Conservation (phyloP, 441 rosid species). For the Rhodomyrtus psidioides region DNA sequence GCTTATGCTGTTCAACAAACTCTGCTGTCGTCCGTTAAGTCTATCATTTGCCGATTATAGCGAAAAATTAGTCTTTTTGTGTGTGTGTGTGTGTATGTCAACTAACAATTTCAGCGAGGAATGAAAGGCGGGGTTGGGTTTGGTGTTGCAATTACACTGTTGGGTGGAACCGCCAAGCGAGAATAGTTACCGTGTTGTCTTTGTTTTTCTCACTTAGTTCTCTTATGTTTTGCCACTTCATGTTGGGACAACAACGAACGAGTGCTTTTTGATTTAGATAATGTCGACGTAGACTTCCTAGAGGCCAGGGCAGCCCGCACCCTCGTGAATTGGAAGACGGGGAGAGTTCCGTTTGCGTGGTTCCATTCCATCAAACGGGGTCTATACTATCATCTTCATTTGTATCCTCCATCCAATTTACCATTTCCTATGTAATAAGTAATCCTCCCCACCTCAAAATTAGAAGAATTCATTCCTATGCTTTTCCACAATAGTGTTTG, state of each 20-base stretch:
- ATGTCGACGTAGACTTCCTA: not conserved
- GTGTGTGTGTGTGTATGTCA: too few species aligned
- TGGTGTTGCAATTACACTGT: not conserved
- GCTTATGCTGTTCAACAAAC: not conserved
- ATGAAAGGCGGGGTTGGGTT: not conserved
- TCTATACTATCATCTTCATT: not conserved
- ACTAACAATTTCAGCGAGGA: too few species aligned
- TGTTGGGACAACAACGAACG: not conserved
- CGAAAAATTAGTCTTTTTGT: not conserved
- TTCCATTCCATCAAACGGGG: not conserved
- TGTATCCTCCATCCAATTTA: not conserved
- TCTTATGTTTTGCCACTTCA: not conserved
- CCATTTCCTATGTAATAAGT: not conserved
- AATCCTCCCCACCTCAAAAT: not conserved
- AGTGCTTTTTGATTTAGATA: not conserved
- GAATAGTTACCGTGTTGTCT: not conserved
- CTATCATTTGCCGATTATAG: not conserved
- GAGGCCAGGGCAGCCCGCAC: not conserved
- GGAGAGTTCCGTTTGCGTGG: not conserved
- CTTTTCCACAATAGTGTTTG: not conserved
- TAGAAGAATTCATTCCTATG: not conserved
- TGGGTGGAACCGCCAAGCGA: not conserved
- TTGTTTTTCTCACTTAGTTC: not conserved
- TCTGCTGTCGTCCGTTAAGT: too few species aligned
- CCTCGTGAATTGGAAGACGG: not conserved